These are phyloP conservation scores for Fusarium chlamydosporum DNA, from an alignment of 2,329 filamentous ascomycete genomes.

Conservation along the genomic window DNA sequence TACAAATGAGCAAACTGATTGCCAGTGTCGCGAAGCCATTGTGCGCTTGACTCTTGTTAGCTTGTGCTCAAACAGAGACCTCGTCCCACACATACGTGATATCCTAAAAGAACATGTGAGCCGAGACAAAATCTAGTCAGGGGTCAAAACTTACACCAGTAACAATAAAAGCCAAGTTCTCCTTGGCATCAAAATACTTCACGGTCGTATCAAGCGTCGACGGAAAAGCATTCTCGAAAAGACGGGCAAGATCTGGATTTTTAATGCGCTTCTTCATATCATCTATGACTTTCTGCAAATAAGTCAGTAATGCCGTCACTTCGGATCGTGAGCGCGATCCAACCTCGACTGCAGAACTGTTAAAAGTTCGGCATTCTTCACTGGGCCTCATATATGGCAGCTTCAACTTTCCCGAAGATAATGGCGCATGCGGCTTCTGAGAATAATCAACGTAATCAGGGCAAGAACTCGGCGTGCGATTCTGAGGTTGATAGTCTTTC, in stretches of 20 bases:
- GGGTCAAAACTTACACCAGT: constrained; percentile 9
- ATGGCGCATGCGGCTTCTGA: constrained; percentile 6
- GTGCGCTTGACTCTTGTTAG: not conserved
- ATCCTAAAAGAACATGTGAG: not conserved
- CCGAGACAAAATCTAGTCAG: accelerated
- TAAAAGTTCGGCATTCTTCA: constrained; percentile 35
- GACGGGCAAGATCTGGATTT: constrained; percentile 25
- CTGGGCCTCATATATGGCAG: constrained; percentile 27
- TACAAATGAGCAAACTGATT: constrained; percentile 36
- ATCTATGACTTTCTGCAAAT: constrained; percentile 15
- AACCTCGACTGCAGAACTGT: constrained; percentile 28
- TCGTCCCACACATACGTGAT: constrained; percentile 11
- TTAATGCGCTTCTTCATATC: constrained; percentile 33
- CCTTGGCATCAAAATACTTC: constrained; percentile 25
- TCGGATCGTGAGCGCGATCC: accelerated
- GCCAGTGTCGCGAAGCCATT: constrained; percentile 29
- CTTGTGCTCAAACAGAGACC: too few species aligned
- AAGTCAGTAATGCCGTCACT: accelerated
- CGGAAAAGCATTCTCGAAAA: constrained; percentile 33
- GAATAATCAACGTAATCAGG: constrained; percentile 31
- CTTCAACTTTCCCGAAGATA: constrained; percentile 19
- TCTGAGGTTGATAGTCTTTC: constrained; percentile 26
- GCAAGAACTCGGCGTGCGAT: constrained; percentile 18
- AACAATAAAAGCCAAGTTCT: constrained; percentile 26
- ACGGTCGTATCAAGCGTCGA: constrained; percentile 30